A percentile compares a stretch with the other conserved stretches of the same genome.
These are phyloP conservation scores for Hypsizygus marmoreus DNA, from an alignment of 768 basidiomycete species.

Conservation along the genomic window DNA sequence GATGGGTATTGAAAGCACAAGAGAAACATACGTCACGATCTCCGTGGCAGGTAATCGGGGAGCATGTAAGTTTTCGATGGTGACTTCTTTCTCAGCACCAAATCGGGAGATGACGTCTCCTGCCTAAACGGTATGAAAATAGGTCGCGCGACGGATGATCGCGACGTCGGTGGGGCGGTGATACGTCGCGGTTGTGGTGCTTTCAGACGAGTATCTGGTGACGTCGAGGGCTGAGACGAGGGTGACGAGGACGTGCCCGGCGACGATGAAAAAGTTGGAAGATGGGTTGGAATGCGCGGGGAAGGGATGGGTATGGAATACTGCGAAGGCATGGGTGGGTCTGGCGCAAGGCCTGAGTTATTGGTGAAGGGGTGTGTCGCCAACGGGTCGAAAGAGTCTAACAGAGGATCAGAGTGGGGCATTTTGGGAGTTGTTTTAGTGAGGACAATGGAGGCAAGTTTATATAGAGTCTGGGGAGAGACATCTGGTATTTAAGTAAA, in stretches of 20 bases:
- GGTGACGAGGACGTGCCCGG: conserved; percentile 23
- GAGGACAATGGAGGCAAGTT: conserved; percentile 6
- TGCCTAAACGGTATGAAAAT: conserved; percentile 58
- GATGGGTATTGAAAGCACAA: conserved; percentile 11
- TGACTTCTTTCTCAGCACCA: conserved; percentile 43
- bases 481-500: conserved; percentile 6
- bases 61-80: conserved; percentile 12
- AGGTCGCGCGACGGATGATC: conserved; percentile 25
- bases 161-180: conserved; percentile 13
- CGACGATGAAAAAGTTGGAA: conserved; percentile 16
- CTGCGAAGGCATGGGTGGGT: conserved; percentile 47
- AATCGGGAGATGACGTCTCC: conserved; percentile 55
- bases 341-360: conserved; percentile 38
- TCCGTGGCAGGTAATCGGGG: conserved; percentile 9
- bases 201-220: conserved; percentile 19
- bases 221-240: conserved; percentile 12
- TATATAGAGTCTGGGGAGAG: conserved; percentile 3
- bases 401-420: conserved; percentile 34
- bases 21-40: conserved; percentile 3
- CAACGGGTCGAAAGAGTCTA: conserved; percentile 58
- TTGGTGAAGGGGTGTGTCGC: conserved; percentile 62
- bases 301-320: conserved; percentile 47
- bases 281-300: conserved; percentile 23
- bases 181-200: conserved; percentile 29
- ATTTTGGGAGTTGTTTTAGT: conserved; percentile 17